These are phyloP conservation scores for Pythium aphanidermatum DNA, from an alignment of 352 stramenopile genomes.

Conservation along the genomic window DNA sequence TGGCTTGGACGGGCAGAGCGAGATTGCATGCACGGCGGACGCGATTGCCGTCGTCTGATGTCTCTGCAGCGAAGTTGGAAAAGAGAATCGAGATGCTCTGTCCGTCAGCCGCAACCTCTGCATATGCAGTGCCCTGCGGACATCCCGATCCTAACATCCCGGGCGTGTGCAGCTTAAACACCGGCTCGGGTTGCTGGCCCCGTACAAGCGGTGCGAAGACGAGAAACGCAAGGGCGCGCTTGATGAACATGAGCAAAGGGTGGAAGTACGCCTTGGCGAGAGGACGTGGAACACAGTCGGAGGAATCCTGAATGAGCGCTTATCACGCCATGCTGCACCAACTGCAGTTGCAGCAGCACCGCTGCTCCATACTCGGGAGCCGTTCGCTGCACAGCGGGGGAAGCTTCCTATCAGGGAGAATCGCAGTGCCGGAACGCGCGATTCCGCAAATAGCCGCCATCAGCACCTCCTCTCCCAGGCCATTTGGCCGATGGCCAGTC, in stretches of 20 bases:
- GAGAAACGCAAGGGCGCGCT: background rate
- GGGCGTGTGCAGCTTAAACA: constrained; percentile 14
- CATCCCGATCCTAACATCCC: constrained; percentile 22
- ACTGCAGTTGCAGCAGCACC: background rate
- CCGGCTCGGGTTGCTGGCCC: too few species aligned
- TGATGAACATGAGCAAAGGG: background rate
- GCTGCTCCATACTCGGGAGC: background rate
- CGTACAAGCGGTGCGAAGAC: too few species aligned
- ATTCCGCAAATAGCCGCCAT: too few species aligned
- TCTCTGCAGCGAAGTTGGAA: constrained; percentile 9
- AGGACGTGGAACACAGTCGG: constrained; percentile 4
- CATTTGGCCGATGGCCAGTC: too few species aligned
- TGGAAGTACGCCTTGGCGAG: constrained; percentile 4
- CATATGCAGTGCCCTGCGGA: background rate
- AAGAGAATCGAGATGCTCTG: constrained; percentile 29
- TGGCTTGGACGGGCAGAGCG: constrained; percentile 20
- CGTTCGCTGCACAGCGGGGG: background rate
- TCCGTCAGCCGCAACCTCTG: constrained; percentile 7
- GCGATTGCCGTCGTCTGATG: background rate
- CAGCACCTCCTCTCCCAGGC: too few species aligned
- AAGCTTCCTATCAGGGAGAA: too few species aligned
- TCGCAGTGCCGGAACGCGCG: too few species aligned
- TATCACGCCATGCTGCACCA: background rate
- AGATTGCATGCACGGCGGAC: constrained; percentile 20
- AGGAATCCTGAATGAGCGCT: constrained; percentile 8